Conservation (phyloP, 1,284 basidiomycete species). For the Cystobasidium sp. region DNA sequence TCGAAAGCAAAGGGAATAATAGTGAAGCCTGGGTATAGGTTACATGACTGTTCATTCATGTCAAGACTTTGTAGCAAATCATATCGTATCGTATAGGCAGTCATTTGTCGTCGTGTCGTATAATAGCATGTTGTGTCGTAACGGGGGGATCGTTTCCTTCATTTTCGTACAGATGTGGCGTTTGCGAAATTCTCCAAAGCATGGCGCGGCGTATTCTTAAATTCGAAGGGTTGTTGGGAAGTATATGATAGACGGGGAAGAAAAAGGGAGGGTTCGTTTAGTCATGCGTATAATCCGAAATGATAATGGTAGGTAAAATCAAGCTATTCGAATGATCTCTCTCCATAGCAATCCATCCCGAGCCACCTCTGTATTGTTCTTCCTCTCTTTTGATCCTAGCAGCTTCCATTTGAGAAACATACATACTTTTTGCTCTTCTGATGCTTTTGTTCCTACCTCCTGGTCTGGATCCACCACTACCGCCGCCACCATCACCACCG, state of each 20-base stretch:
- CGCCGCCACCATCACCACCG: background rate
- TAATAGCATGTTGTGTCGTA: no score
- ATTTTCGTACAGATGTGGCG: no score
- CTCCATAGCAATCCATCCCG: slow-evolving; percentile 5
- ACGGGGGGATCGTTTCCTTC: no score
- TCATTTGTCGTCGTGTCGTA: no score
- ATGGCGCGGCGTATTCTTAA: no score
- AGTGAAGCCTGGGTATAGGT: no score
- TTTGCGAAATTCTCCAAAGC: no score
- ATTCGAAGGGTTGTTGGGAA: background rate
- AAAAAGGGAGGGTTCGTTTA: background rate
- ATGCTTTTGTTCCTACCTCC: background rate
- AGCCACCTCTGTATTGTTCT: background rate
- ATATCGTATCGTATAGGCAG: no score
- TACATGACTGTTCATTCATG: no score
- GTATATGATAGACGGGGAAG: background rate
- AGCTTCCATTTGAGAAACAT: background rate
- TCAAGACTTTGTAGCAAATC: no score
- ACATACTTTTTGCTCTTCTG: slow-evolving; percentile 24
- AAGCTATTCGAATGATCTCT: slow-evolving; percentile 12
- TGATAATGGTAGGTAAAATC: slow-evolving; percentile 42
- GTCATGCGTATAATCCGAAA: slow-evolving; percentile 27
- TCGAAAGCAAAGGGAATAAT: no score
- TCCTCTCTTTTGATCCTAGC: no score
- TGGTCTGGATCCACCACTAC: background rate